Conservation (phyloP, 768 basidiomycete genomes). For the Crucibulum laeve region DNA sequence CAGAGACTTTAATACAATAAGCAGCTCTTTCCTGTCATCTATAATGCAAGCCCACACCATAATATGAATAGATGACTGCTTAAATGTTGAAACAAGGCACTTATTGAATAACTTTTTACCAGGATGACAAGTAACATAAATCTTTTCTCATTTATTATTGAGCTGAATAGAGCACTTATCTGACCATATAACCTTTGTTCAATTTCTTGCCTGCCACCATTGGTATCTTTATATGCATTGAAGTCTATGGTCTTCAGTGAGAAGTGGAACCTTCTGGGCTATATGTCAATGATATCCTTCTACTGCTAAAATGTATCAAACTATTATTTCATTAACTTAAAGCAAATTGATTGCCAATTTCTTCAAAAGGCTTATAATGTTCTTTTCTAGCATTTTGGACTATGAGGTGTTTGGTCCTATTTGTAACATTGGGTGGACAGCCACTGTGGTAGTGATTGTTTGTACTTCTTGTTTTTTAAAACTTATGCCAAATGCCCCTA, state of each 20-base stretch:
- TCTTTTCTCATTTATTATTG: conserved; percentile 7
- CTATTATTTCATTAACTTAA: conserved; percentile 8
- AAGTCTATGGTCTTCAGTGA: conserved; percentile 9
- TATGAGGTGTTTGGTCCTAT: conserved; percentile 8
- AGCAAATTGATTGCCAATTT: conserved; percentile 12
- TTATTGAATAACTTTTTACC: conserved; percentile 10
- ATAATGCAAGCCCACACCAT: conserved; percentile 28
- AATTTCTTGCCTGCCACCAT: conserved; percentile 3
- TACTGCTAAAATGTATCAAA: conserved; percentile 10
- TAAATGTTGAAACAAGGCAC: conserved; percentile 18
- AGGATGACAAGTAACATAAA: conserved; percentile 11
- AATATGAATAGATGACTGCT: conserved; percentile 18
- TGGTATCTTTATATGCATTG: conserved; percentile 1
- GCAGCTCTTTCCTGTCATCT: conserved; percentile 15
- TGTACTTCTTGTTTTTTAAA: conserved; percentile 12
- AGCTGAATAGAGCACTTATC: conserved; percentile 18
- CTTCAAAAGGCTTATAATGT: conserved; percentile 14
- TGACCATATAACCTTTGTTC: conserved; percentile 15
- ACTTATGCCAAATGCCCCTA: conserved; percentile 14
- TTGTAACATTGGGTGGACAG: conserved; percentile 12
- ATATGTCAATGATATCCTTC: conserved; percentile 16
- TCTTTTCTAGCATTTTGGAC: conserved; percentile 10
- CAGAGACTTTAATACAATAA: conserved; percentile 22
- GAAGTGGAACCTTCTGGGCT: conserved; percentile 18
- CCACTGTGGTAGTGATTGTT: conserved; percentile 14